A percentile compares a stretch with the other conserved stretches of the same genome.
These are phyloP conservation scores for Fusarium marasasianum DNA, from an alignment of 2,329 filamentous ascomycete species.

Conservation along the genomic window DNA sequence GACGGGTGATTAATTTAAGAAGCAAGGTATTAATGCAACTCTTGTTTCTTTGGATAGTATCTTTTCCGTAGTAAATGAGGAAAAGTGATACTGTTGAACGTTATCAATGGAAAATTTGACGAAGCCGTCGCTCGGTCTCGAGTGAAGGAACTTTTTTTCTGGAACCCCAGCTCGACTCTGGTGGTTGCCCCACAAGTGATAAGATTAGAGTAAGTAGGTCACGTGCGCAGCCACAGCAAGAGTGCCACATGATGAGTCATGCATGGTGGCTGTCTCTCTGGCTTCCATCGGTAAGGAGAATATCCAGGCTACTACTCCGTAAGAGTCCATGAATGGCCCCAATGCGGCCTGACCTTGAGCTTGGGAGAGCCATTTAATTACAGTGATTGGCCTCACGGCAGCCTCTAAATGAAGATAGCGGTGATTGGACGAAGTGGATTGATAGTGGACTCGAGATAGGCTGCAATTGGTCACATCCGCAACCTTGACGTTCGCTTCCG, in stretches of 20 bases:
- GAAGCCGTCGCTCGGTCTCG: constrained; percentile 35
- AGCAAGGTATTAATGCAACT: not conserved
- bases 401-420: constrained; percentile 14
- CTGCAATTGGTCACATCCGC: constrained; percentile 27
- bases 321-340: constrained; percentile 12
- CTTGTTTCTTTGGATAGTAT: not conserved
- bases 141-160: constrained; percentile 49
- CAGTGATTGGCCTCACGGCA: constrained; percentile 34
- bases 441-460: constrained; percentile 12
- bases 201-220: constrained; percentile 21
- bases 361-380: constrained; percentile 14
- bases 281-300: constrained; percentile 1
- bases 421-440: constrained; percentile 26
- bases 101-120: constrained; percentile 49
- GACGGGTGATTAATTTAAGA: not conserved
- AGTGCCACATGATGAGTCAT: constrained; percentile 25
- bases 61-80: not conserved
- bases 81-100: constrained; percentile 27
- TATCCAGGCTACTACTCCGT: not conserved
- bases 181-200: constrained; percentile 32
- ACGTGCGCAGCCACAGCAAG: constrained; percentile 21
- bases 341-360: constrained; percentile 9
- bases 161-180: constrained; percentile 19
- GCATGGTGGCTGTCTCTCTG: constrained; percentile 12
- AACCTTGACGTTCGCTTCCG: constrained; percentile 18